Percentiles rank a stretch among this genome's conserved stretches.
phyloP scores from a whole-genome alignment of 768 basidiomycete species.

The Mrakia frigida region DNA sequence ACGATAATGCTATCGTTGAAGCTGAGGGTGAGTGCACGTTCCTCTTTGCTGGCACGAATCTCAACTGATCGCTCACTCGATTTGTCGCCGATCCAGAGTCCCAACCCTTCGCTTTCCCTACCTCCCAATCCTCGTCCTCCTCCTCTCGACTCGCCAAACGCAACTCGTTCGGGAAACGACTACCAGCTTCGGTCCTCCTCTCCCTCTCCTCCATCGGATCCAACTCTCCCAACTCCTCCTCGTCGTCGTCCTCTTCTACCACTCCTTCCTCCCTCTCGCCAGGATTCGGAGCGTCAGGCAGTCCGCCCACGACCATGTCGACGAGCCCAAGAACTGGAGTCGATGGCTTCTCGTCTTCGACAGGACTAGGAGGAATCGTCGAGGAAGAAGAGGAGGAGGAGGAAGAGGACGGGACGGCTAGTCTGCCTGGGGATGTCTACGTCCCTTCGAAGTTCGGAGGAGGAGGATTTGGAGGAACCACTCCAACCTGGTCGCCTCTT shows the following conservation, averaged over 20 bases:
- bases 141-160: constrained; percentile 22
- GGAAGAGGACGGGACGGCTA: constrained; percentile 19
- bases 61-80: background rate
- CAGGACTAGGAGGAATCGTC: constrained; percentile 25
- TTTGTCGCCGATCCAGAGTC: background rate
- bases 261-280: constrained; percentile 17
- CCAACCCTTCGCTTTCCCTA: background rate
- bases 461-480: background rate
- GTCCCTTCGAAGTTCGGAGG: constrained; percentile 5
- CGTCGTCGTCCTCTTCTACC: background rate
- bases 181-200: constrained; percentile 18
- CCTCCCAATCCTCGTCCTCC: background rate
- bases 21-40: constrained; percentile 13
- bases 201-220: constrained; percentile 16
- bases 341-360: constrained; percentile 19
- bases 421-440: constrained; percentile 1
- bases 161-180: constrained; percentile 28
- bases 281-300: background rate
- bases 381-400: constrained; percentile 28
- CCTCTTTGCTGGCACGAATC: too few relatives aligned
- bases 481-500: constrained; percentile 1
- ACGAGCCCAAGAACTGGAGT: constrained; percentile 21
- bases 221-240: constrained; percentile 1
- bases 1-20: constrained; percentile 22
- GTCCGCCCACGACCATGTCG: background rate